Base-by-base conservation (phyloP, 768 basidiomycete species). In the Tricholoma sp. region DNA sequence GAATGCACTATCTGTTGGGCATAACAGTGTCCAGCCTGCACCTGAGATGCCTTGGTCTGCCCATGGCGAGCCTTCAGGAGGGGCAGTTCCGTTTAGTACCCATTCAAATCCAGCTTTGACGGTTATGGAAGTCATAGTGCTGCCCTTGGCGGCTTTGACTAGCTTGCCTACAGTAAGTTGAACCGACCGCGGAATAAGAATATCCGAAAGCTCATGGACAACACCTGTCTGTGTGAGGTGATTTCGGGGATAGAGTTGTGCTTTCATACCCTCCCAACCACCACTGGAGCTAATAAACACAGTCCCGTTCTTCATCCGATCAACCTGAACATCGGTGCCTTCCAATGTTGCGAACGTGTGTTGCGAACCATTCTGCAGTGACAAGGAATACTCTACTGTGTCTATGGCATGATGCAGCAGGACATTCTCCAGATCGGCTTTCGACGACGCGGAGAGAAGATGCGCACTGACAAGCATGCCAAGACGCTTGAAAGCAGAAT, bases 1-100 rank as follows among this genome's bases (percentile, higher is more conserved):
- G 80, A 98, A 97, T 0, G 96, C 94, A 57, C 89, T 87, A 65
- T 99, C 97, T 5, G 85, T 83, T 3, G 97, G 97, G 62, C 91
- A 94, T 19, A 99, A 78, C 4, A 99, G 71, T 1, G 94, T 96
- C 87, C 95, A 98, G 3, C 87, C 85, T 8, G 70, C 72, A 22
- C 75, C 78, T 18, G 68, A 66, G n/a, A 80, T 64, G 46, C 72
- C 77, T 56, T 69, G 66, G 14, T 84, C 77, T 5, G 79, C 80
- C 85, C 86, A 91, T 10, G 72, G 74, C 9, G 87, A 86, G 54
- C 77, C 86, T 62, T 84, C 82, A 4, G 90, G 89, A 6, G 89
- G 89, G 0, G 80, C 73, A 5, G 85, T 89, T 4, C 95, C 96
- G 61, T 98, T 87, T 55, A 98, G 73, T 35, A 97, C 73, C 94